Percentiles rank a stretch among this genome's conserved stretches.
Conservation (phyloP, 2,329 filamentous ascomycete species). For the Lasiodiplodia sp. region DNA sequence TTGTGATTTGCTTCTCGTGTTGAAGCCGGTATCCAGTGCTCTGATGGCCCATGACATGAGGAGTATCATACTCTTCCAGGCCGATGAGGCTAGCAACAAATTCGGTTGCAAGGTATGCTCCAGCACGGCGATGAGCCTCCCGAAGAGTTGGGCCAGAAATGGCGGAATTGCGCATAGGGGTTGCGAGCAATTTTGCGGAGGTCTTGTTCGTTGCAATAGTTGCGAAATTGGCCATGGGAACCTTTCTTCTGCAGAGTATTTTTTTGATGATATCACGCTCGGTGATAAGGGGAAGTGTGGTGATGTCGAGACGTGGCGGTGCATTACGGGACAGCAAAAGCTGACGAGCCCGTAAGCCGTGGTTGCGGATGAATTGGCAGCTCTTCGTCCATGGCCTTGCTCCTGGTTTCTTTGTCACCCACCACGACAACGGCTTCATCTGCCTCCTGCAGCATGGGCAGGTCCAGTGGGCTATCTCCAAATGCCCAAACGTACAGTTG, state of each 20-base stretch:
- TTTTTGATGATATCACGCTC: not conserved
- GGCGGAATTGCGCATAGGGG: not conserved
- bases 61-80: not conserved
- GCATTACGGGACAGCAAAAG: constrained; percentile 51
- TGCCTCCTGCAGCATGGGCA: constrained; percentile 64
- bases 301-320: not conserved
- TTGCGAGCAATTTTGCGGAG: not conserved
- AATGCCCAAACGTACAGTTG: constrained; percentile 60
- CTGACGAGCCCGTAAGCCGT: constrained; percentile 55
- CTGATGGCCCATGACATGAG: not conserved
- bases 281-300: not conserved
- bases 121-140: not conserved
- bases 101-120: not conserved
- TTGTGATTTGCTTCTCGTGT: not conserved
- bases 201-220: not conserved
- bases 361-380: constrained; percentile 53
- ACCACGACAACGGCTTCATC: constrained; percentile 64
- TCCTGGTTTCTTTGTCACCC: constrained; percentile 55
- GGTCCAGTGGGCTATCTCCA: constrained; percentile 66
- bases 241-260: not conserved
- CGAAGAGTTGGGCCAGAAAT: not conserved
- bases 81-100: not conserved
- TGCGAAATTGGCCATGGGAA: too few species aligned
- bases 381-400: constrained; percentile 41
- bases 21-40: not conserved